phyloP scores from a whole-genome alignment of 2,329 filamentous ascomycete genomes.

The Setomelanomma holmii region DNA sequence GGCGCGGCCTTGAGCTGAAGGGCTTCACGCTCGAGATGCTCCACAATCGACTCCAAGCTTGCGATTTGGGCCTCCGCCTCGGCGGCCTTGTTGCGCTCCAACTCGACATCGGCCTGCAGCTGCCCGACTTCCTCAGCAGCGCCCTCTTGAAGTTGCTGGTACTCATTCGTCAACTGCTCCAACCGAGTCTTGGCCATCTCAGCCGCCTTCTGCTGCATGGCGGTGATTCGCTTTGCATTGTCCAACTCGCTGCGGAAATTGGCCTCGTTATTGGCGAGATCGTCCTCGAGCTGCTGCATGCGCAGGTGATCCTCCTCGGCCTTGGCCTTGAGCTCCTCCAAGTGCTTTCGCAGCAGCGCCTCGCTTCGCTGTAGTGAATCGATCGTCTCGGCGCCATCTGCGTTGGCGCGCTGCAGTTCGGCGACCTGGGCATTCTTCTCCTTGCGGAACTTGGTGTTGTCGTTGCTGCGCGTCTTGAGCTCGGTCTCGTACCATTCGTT shows the following conservation, averaged over 20 bases:
- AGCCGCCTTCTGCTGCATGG: slow-evolving; percentile 79
- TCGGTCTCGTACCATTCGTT: slow-evolving; percentile 94
- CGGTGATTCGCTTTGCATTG: slow-evolving; percentile 78
- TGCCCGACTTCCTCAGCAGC: slow-evolving; percentile 64
- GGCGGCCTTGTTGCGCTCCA: slow-evolving; percentile 65
- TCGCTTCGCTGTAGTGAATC: slow-evolving; percentile 82
- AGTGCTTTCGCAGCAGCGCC: slow-evolving; percentile 76
- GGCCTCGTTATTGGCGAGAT: slow-evolving; percentile 81
- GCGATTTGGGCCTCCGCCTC: slow-evolving; percentile 67
- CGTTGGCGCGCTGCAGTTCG: slow-evolving; percentile 85
- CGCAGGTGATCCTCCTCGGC: slow-evolving; percentile 82
- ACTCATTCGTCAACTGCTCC: slow-evolving; percentile 69
- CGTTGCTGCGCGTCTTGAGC: slow-evolving; percentile 85
- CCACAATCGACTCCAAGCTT: slow-evolving; percentile 69
- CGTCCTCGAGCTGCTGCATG: slow-evolving; percentile 85
- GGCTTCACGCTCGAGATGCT: slow-evolving; percentile 65
- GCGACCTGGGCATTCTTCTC: slow-evolving; percentile 91
- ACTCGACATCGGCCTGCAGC: slow-evolving; percentile 58
- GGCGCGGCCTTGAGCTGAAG: slow-evolving; percentile 49
- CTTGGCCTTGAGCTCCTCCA: slow-evolving; percentile 85
- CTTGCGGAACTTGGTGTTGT: slow-evolving; percentile 89
- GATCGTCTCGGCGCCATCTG: slow-evolving; percentile 79
- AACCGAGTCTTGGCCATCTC: slow-evolving; percentile 74
- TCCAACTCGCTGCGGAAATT: slow-evolving; percentile 87
- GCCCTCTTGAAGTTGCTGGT: slow-evolving; percentile 71